Evolutionary conservation across 768 basidiomycete species (phyloP), one percentile per base, ranked within the genome.

Genomic region (Xerocomellus amylosporus): DNA sequence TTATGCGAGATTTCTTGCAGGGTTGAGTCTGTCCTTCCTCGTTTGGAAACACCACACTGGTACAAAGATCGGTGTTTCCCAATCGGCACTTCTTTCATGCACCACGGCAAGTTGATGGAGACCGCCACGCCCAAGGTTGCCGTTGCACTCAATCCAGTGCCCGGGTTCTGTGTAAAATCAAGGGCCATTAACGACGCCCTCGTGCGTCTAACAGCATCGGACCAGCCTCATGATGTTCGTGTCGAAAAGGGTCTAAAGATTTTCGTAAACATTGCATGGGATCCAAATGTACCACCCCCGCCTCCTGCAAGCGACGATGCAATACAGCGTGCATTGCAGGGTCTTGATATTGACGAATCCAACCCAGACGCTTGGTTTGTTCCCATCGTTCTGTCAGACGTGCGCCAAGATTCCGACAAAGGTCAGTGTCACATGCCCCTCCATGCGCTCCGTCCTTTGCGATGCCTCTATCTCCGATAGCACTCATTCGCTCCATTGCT

Each of bases 261-360:
- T 33, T 92, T 92, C 66, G 71, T 90, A 30, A 92, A 92, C 62
- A 72, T 92, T 14, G 81, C 84, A 17, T 91, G 83, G 80, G 87
- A 88, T 53, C 19, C 71, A 10, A 79, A 83, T 55, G 80, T 90
- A 0, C 89, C 89, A 4, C 77, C 84, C 0, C 88, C 89, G 0
- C 86, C 87, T 12, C 71, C 78, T n/a, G 81, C 74, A 1, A 78
- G 70, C 56, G 82, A 87, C 56, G 80, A 83, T 14, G 77, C 66
- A 8, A 80, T 88, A 31, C 79, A 77, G n/a, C 73, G 72, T 20
- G 86, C 85, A 6, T 80, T 88, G 74, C 67, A 69, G 30, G 81
- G 79, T 26, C 74, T 80, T 43, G 75, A 78, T 47, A 48, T 71
- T 2, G 76, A 78, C 54, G 68, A 75, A 7, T 62, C 54, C 19